Evolutionary conservation across 2,329 filamentous ascomycete species (phyloP).

Genomic region (Akanthomyces dipterigenus): DNA sequence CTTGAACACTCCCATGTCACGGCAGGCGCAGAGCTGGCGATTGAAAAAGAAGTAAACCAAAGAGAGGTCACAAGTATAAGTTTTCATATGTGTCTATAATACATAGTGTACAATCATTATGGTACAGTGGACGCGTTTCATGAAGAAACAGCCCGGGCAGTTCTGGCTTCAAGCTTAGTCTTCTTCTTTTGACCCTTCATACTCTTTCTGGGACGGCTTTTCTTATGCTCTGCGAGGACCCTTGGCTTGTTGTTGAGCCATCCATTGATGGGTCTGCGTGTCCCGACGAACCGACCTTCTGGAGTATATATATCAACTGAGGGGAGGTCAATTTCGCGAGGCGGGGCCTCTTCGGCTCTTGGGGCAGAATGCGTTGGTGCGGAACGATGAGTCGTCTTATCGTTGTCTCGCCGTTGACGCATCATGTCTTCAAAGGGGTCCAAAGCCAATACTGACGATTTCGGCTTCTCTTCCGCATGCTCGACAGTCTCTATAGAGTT

Average conservation of each 20-base stretch:
- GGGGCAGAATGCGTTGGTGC: background rate
- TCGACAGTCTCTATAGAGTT: background rate
- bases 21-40: background rate
- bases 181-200: constrained; percentile 57
- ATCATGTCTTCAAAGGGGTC: constrained; percentile 23
- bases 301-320: constrained; percentile 77
- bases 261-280: constrained; percentile 62
- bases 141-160: constrained; percentile 12
- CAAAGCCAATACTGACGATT: background rate
- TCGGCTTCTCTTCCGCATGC: constrained; percentile 11
- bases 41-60: background rate
- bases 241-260: constrained; percentile 57
- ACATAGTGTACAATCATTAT: background rate
- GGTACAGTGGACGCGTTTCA: background rate
- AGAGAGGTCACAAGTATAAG: too few relatives aligned
- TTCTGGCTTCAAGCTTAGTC: constrained; percentile 24
- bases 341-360: constrained; percentile 11
- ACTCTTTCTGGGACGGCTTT: constrained; percentile 55
- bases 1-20: background rate
- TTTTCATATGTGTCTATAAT: background rate
- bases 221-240: constrained; percentile 40
- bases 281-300: constrained; percentile 70
- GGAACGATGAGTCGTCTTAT: background rate
- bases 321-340: constrained; percentile 12
- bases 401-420: constrained; percentile 19